Evolutionary conservation across 345 rosid species (phyloP), one percentile per base, ranked within the genome.

Genomic region (Passiflora organensis): DNA sequence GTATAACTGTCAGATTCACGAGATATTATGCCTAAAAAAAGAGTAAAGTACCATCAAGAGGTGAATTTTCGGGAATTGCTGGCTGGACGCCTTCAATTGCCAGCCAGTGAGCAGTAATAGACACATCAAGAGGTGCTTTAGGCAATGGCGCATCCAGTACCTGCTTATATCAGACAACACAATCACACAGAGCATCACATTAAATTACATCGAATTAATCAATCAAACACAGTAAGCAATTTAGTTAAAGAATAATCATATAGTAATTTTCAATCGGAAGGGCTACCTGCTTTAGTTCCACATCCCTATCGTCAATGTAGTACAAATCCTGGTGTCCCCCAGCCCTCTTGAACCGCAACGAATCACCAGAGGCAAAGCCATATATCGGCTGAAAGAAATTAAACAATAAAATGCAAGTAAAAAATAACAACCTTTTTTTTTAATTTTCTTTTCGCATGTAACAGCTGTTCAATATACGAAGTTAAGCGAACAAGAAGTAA

Each of bases 41-140:
- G 19, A 18, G 19, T n/a, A 12, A 44, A 44, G 17, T 10, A 90
- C 97, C 93, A 76, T 84, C 80, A 56, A 74, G 49, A 6, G 82
- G 72, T 63, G 80, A 75, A 64, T 84, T 90, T 64, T 86, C 89
- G 0, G 87, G 87, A 56, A 86, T 78, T 36, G 81, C 80, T 55
- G 94, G 97, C 64, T 86, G 97, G 57, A 84, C 70, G 19, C 97
- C 97, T 82, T 90, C 97, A 73, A 90, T 70, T 21, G 95, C 95
- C 21, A 86, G 76, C 95, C 97, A 86, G 61, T 86, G 97, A 66
- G 68, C 62, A 56, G 71, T 44, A 56, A 86, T 53, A 0, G 81
- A 72, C 24, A 85, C 64, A 60, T 81, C 89, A 21, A 73, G 78
- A 1, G 89, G 89, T 15, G 82, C 63, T 57, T 69, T 82, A 2